Conservation (phyloP, 2,329 filamentous ascomycete species). For the Colletotrichum higginsianum region DNA sequence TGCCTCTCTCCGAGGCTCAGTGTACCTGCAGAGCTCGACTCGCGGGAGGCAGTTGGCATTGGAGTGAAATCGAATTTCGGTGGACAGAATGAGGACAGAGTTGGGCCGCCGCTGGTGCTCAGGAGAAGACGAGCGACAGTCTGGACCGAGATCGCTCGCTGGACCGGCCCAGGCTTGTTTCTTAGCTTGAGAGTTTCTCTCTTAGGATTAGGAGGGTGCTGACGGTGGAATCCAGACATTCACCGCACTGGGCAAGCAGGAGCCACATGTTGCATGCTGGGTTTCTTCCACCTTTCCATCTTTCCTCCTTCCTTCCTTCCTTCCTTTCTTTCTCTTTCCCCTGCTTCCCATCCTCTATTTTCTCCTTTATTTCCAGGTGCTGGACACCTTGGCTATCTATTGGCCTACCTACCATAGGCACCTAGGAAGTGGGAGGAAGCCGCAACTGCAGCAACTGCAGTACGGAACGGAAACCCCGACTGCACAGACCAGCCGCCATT, state of each 20-base stretch:
- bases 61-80: not conserved
- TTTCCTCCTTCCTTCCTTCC: not conserved
- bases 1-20: too few relatives aligned
- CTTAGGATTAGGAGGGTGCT: not conserved
- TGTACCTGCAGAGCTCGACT: too few relatives aligned
- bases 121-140: not conserved
- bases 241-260: not conserved
- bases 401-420: not conserved
- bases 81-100: slow-evolving; percentile 1
- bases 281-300: not conserved
- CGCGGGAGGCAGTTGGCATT: too few relatives aligned
- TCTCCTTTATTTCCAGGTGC: not conserved
- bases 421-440: too few relatives aligned
- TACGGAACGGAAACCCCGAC: too few relatives aligned
- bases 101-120: not conserved
- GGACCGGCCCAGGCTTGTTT: slow-evolving; percentile 29
- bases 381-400: not conserved
- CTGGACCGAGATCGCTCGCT: slow-evolving; percentile 36
- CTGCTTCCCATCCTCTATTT: not conserved
- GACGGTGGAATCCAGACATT: not conserved
- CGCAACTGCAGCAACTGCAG: too few relatives aligned
- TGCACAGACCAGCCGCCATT: too few relatives aligned
- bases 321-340: not conserved
- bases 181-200: slow-evolving; percentile 1
- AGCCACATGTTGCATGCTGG: not conserved